A percentile compares a stretch with the other conserved stretches of the same genome.
These are phyloP conservation scores for Arthrinium phaeospermum DNA, from an alignment of 2,329 filamentous ascomycete species.

Conservation along the genomic window DNA sequence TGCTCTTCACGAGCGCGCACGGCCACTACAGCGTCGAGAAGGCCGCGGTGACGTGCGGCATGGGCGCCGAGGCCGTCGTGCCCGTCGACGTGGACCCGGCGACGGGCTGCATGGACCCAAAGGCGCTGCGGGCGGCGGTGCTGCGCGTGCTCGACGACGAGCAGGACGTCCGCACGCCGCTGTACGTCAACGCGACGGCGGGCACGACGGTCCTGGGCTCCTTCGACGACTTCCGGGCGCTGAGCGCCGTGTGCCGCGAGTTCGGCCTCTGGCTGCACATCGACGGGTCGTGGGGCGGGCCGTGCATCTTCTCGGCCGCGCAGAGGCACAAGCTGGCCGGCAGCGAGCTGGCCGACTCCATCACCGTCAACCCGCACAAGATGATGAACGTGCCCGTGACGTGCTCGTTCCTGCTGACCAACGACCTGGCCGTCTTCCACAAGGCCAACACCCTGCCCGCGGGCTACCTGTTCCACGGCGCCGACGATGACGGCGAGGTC, in stretches of 20 bases:
- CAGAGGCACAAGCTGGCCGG: conserved; percentile 72
- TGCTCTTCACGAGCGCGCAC: conserved; percentile 86
- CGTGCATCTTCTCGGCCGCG: conserved; percentile 75
- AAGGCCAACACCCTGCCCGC: conserved; percentile 84
- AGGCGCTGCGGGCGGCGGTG: conserved; percentile 68
- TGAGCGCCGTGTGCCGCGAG: conserved; percentile 72
- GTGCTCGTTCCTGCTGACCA: conserved; percentile 84
- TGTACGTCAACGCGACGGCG: conserved; percentile 95
- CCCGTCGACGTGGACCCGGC: conserved; percentile 72
- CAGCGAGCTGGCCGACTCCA: conserved; percentile 74
- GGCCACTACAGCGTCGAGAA: conserved; percentile 97
- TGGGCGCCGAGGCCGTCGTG: conserved; percentile 78
- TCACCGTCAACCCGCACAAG: conserved; percentile 95
- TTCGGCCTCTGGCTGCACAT: conserved; percentile 90
- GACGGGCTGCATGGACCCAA: conserved; percentile 72
- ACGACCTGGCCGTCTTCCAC: conserved; percentile 79
- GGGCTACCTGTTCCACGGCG: conserved; percentile 80
- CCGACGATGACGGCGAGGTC: conserved; percentile 56
- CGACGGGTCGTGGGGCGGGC: conserved; percentile 90
- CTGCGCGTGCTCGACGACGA: conserved; percentile 49
- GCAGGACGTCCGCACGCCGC: conserved; percentile 75
- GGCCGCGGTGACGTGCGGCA: conserved; percentile 86
- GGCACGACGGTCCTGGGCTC: conserved; percentile 93
- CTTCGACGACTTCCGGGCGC: conserved; percentile 78
- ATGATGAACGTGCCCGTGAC: conserved; percentile 93